Evolutionary conservation across 2,329 filamentous ascomycete species (phyloP), one percentile per base, ranked within the genome.

Genomic region (Colletotrichum sp.): DNA sequence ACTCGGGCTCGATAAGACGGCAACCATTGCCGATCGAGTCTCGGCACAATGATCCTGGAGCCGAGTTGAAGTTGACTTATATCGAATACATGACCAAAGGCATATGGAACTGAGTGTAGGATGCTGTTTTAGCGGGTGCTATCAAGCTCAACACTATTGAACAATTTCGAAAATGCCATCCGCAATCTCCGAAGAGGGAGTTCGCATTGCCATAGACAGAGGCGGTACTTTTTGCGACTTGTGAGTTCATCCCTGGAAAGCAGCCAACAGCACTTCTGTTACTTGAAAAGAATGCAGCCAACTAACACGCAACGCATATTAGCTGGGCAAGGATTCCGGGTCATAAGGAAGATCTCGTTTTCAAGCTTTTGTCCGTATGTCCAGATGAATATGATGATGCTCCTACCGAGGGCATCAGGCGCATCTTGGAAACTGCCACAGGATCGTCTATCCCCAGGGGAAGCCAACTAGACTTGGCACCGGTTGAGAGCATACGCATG

Each of bases 371-470:
- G 13, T 94, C 92, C 1, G 92, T 93, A 73, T 92, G 94, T 77
- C 93, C 93, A 0, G 84, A 86, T 21, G 93, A 94, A 80, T 95
- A 95, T 81, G 85, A 90, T 34, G 93, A 95, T 82, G 93, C 93
- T 0, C 93, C 93, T 0, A 86, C 94, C 33, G 93, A 95, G 84
- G 92, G 92, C 38, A 95, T 95, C 75, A 87, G 93, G 6, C 81
- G 82, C 54, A 82, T 85, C 38, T 76, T 84, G 24, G 82, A 81
- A 76, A 77, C 77, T 11, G 82, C 81, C 3, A 79, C 80, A 5
- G 78, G 78, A 8, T 69, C 31, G 69, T 55, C 15, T n/a, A 77
- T 72, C 16, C 70, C 55, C 13, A 65, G 55, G 12, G 62, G 72
- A 4, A n/a, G 47, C 11, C 38, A 80, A 5, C 58, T 85, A 13